A percentile compares a stretch with the other conserved stretches of the same genome.
phyloP scores from a whole-genome alignment of 768 basidiomycete genomes.

The Lentinula raphanica region DNA sequence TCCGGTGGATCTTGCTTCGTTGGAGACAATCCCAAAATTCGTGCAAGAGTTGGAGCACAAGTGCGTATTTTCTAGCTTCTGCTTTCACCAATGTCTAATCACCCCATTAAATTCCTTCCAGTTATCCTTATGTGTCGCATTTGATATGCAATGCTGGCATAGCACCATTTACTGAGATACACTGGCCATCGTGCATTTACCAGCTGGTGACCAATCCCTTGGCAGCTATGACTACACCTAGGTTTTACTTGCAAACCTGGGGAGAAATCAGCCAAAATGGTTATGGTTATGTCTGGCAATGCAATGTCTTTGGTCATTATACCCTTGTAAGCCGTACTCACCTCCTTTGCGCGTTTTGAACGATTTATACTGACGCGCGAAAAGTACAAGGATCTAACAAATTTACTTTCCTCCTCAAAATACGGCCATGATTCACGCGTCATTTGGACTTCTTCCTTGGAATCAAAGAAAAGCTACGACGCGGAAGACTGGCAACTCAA shows the following conservation, averaged over 20 bases:
- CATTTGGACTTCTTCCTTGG: conserved; percentile 76
- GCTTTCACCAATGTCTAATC: no score
- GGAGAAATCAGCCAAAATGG: conserved; percentile 65
- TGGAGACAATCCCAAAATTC: conserved; percentile 60
- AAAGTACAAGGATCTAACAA: conserved; percentile 32
- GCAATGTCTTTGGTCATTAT: conserved; percentile 80
- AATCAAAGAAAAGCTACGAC: conserved; percentile 50
- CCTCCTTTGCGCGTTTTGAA: background rate
- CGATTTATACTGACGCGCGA: background rate
- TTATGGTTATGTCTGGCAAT: conserved; percentile 80
- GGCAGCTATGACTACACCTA: conserved; percentile 46
- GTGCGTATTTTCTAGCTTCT: no score
- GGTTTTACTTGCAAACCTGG: conserved; percentile 49
- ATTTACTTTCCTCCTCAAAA: conserved; percentile 41
- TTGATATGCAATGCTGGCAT: conserved; percentile 78
- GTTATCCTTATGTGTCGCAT: conserved; percentile 78
- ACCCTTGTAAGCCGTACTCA: conserved; percentile 48
- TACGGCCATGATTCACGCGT: conserved; percentile 48
- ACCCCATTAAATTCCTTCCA: no score
- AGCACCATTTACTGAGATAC: conserved; percentile 48
- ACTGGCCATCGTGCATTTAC: conserved; percentile 40
- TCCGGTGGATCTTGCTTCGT: conserved; percentile 56
- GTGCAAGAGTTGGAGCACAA: conserved; percentile 44
- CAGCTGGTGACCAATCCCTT: conserved; percentile 46
- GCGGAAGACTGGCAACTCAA: conserved; percentile 69